Conservation (phyloP, 768 basidiomycete species). For the Roridomyces roridus region DNA sequence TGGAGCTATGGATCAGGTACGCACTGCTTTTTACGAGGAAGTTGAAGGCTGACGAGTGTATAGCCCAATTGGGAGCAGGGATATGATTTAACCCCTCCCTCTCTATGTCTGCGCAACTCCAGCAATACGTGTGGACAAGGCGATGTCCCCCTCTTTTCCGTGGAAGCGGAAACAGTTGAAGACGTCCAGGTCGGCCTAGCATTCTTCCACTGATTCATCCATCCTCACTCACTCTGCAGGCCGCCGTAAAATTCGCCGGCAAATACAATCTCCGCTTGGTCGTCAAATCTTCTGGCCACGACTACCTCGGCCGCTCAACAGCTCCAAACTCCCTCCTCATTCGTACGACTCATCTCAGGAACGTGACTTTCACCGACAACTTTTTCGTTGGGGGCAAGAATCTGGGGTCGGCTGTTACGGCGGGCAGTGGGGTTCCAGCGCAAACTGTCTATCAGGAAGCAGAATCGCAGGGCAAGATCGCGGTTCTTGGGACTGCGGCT, state of each 20-base stretch:
- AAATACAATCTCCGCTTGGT: conserved; percentile 35
- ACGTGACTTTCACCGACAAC: conserved; percentile 35
- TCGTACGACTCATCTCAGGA: conserved; percentile 45
- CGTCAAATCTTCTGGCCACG: conserved; percentile 41
- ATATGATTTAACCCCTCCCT: conserved; percentile 13
- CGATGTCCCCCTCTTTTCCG: conserved; percentile 46
- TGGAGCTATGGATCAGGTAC: conserved; percentile 20
- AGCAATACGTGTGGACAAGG: conserved; percentile 46
- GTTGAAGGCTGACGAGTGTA: not conserved
- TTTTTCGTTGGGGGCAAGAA: conserved; percentile 27
- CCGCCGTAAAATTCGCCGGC: conserved; percentile 36
- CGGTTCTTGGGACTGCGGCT: conserved; percentile 30
- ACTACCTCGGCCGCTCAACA: conserved; percentile 51
- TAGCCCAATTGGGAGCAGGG: conserved; percentile 21
- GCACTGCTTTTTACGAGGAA: not conserved
- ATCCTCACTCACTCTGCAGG: conserved; percentile 25
- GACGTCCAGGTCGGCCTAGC: conserved; percentile 38
- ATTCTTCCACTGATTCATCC: not conserved
- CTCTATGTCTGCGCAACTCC: conserved; percentile 12
- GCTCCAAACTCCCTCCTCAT: conserved; percentile 45
- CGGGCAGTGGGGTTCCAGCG: conserved; percentile 31
- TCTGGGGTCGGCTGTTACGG: conserved; percentile 29
- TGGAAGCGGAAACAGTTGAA: conserved; percentile 41
- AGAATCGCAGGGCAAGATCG: conserved; percentile 30
- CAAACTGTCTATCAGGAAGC: conserved; percentile 26